phyloP scores from a whole-genome alignment of 1,139 yeast genomes.

The Candida sanyaensis region DNA sequence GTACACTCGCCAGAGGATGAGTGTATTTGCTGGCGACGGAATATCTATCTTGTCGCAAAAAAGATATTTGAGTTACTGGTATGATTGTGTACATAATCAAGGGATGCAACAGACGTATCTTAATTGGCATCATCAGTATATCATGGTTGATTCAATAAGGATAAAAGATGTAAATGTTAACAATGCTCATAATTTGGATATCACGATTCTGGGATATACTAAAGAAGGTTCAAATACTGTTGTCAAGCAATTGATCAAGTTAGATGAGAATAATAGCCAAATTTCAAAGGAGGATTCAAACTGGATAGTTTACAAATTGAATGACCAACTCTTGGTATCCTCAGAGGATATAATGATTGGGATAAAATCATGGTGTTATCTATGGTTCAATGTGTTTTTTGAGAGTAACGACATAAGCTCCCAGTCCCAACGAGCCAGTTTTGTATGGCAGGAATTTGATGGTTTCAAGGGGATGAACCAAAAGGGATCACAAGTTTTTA shows the following conservation, averaged over 20 bases:
- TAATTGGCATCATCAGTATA: background rate
- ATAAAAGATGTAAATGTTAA: background rate
- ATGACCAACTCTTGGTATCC: background rate
- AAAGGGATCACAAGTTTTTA: constrained; percentile 57
- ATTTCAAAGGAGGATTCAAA: background rate
- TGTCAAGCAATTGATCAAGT: background rate
- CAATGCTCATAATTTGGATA: background rate
- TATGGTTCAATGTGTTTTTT: constrained; percentile 16
- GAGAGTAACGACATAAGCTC: constrained; percentile 7
- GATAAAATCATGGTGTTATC: constrained; percentile 13
- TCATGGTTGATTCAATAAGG: background rate
- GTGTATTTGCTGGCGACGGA: constrained; percentile 59
- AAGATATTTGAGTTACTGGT: constrained; percentile 65
- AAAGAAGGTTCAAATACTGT: background rate
- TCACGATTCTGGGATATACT: constrained; percentile 6
- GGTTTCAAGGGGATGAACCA: constrained; percentile 65
- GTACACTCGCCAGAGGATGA: constrained; percentile 64
- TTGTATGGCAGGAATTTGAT: constrained; percentile 63
- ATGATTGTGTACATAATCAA: constrained; percentile 24
- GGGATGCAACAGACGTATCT: constrained; percentile 3
- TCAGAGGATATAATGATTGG: constrained; percentile 12
- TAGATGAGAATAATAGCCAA: constrained; percentile 4
- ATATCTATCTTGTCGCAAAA: constrained; percentile 72
- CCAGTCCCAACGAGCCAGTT: background rate
- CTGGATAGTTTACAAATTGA: background rate